Base-by-base conservation (phyloP, 441 rosid genomes). In the Croton setiger region DNA sequence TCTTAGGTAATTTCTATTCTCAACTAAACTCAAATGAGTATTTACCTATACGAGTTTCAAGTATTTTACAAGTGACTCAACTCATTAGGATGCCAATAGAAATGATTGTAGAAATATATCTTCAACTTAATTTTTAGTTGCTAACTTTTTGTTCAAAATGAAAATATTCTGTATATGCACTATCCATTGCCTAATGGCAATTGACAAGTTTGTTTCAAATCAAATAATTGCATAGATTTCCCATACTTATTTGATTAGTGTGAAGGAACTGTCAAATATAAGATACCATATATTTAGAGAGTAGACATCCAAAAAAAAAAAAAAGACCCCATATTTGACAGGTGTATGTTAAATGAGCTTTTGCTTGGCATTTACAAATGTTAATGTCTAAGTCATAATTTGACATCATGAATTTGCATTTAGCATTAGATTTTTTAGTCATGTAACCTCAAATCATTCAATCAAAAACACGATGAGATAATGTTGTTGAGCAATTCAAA, bases 401-500 rank as follows among this genome's bases (percentile, higher is more conserved):
- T 11, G 48, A 18, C 13, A 17, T 17, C 35, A 43, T 5, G 21
- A 39, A 39, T 39, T 39, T 39, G 2, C 23, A 21, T 12, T 48
- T 33, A 17, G 0, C 17, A 53, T 35, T 27, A 49, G 33, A 45
- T 45, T 31, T 65, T 18, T 53, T 64, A 11, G 37, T 66, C 3
- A 17, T 43, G 20, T 20, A 53, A 20, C 20, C 41, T 21, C 15
- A 51, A 39, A 37, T 64, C 49, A 36, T 27, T 53, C 18, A 52
- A 11, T 13, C 3, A 23, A 31, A 48, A 39, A 17, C 35, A 23
- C 18, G 17, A 31, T 67, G 55, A 57, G 31, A 44, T 11, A 57
- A 44, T 31, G 17, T 33, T 45, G 55, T 58, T 68, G 61, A 43
- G 63, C 56, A 47, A 63, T 53, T 56, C 69, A 55, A 47, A 68